A percentile compares a stretch with the other conserved stretches of the same genome.
These are phyloP conservation scores for Vaccinium macrocarpon DNA, from an alignment of 148 eudicot species.

Conservation along the genomic window DNA sequence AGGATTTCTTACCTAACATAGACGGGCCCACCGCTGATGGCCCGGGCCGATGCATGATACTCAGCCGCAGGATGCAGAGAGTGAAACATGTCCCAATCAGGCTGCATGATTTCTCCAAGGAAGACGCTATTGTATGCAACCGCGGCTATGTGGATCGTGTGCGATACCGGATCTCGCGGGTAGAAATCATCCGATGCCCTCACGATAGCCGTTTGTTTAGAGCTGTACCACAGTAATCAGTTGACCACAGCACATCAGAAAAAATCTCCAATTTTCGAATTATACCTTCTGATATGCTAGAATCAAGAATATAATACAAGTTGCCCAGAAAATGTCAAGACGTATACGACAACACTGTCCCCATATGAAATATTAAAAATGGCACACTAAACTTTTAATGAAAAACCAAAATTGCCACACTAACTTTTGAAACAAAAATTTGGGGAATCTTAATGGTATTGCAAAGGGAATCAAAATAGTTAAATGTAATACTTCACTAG, in stretches of 20 bases:
- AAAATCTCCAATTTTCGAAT: not conserved
- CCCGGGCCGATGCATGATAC: conserved; percentile 84
- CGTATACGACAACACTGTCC: no score
- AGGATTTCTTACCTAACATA: conserved; percentile 57
- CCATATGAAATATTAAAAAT: no score
- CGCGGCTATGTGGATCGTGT: conserved; percentile 84
- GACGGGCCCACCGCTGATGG: conserved; percentile 81
- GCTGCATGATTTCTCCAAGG: conserved; percentile 87
- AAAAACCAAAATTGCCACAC: no score
- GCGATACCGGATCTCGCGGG: conserved; percentile 79
- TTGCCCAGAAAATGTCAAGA: not conserved
- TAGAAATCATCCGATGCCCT: conserved; percentile 94
- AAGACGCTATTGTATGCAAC: conserved; percentile 88
- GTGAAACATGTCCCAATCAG: conserved; percentile 98
- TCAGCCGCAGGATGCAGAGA: conserved; percentile 83
- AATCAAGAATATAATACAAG: no score
- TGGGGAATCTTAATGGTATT: no score
- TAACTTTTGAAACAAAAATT: no score
- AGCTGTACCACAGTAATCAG: conserved; percentile 35
- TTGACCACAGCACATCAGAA: conserved; percentile 17
- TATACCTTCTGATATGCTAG: not conserved
- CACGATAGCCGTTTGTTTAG: conserved; percentile 76
- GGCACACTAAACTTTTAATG: no score
- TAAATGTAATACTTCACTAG: no score
- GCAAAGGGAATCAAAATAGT: no score